phyloP scores from a whole-genome alignment of 108 stramenopile genomes.

The Conticribra guillardii region DNA sequence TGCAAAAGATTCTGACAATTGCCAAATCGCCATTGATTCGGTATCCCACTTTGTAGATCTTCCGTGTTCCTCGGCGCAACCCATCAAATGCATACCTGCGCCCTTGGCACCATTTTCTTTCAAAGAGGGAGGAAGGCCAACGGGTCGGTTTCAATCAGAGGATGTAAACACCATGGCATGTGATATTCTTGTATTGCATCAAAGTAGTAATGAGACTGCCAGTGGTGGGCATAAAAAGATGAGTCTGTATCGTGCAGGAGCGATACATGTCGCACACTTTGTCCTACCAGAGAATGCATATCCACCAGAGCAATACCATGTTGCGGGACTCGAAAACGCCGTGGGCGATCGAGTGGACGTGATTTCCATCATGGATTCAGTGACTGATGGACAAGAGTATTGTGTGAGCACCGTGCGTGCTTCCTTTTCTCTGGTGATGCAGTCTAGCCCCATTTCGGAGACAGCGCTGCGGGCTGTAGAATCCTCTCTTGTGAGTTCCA shows the following conservation, averaged over 20 bases:
- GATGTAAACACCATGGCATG: conserved; percentile 53
- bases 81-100: conserved; percentile 52
- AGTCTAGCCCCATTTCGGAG: conserved; percentile 50
- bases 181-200: conserved; percentile 58
- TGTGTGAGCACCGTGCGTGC: conserved; percentile 20
- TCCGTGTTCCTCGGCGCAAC: conserved; percentile 23
- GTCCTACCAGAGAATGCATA: conserved; percentile 12
- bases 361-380: background rate
- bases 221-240: background rate
- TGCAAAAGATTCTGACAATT: background rate
- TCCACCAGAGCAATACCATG: background rate
- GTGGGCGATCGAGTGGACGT: conserved; percentile 59
- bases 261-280: conserved; percentile 56
- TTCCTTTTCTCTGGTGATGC: conserved; percentile 33
- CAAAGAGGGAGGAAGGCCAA: background rate
- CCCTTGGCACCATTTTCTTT: conserved; percentile 41
- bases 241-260: conserved; percentile 50
- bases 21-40: conserved; percentile 1
- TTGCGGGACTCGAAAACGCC: conserved; percentile 46
- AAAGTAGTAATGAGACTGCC: conserved; percentile 1
- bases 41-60: conserved; percentile 22
- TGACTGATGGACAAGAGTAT: too few species aligned
- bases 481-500: conserved; percentile 37
- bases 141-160: conserved; percentile 26
- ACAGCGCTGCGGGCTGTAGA: conserved; percentile 58